Evolutionary conservation across 768 basidiomycete species (phyloP), one percentile per base, ranked within the genome.

Genomic region (Boletus rubescentipes): DNA sequence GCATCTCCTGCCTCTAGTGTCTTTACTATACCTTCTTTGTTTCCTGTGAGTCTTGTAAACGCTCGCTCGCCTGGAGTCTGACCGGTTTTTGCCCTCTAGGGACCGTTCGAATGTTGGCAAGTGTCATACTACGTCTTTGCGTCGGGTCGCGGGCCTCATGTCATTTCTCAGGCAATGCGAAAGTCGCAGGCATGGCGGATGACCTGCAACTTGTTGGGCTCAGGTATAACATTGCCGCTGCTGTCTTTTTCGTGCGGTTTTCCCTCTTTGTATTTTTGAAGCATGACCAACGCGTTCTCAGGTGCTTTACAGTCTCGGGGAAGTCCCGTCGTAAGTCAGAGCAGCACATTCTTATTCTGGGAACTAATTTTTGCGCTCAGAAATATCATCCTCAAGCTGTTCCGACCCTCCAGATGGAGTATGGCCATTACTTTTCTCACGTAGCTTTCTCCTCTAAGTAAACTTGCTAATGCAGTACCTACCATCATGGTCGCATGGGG

Each of bases 21-120:
- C 76, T 6, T 49, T 77, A 34, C 61, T 80, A 6, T 79, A 77
- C 54, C 65, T 79, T 39, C 67, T 77, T 45, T 79, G 75, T 9
- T 79, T 79, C 63, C 61, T 79, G 74, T 78, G 55, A 70, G 77
- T 72, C 23, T 9, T 12, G 30, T 32, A 11, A 18, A 36, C 5
- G 34, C 30, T 20, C 9, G 5, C 23, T 29, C 3, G 14, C 30
- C 21, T 14, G 20, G n/a, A 0, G 16, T 44, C 34, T 46, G 26
- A 59, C 23, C 15, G 3, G 26, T 6, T 10, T 30, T 35, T 30
- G 30, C 47, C 32, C 32, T 47, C n/a, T 35, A 76, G 74, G 29
- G 78, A 79, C 58, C 73, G 78, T 15, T 65, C 75, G 37, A 79
- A 78, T 60, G 65, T 79, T 36, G 78, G 77, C 51, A 62, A 68